Evolutionary conservation across 768 basidiomycete species (phyloP).

Genomic region (Cubamyces sp.): DNA sequence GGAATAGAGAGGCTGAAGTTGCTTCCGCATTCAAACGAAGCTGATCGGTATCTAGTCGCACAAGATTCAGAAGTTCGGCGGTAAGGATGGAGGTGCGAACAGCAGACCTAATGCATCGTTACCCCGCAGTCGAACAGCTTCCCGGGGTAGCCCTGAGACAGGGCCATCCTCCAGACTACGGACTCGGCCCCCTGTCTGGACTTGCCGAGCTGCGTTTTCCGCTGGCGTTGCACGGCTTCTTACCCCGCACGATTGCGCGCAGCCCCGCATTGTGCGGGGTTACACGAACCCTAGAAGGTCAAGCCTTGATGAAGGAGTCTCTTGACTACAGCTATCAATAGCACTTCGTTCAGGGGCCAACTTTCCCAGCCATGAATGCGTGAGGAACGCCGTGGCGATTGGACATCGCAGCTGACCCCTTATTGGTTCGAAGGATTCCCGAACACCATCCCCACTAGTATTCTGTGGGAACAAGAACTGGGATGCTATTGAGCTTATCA

Average conservation of each 20-base stretch:
- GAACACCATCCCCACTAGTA: conserved; percentile 11
- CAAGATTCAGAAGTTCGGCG: conserved; percentile 13
- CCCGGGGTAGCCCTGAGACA: conserved; percentile 14
- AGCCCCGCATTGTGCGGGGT: not conserved
- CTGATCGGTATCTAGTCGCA: conserved; percentile 17
- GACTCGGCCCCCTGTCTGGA: not conserved
- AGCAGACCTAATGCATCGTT: conserved; percentile 11
- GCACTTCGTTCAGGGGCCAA: conserved; percentile 9
- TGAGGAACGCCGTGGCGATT: conserved; percentile 3
- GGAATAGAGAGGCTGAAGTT: not conserved
- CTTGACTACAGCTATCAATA: conserved; percentile 15
- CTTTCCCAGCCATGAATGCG: conserved; percentile 15
- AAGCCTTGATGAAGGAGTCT: not conserved
- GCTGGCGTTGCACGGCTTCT: not conserved
- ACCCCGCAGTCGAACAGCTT: conserved; percentile 19
- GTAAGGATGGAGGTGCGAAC: conserved; percentile 17
- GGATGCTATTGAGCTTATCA: not conserved
- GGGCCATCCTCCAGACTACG: not conserved
- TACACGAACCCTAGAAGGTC: not conserved
- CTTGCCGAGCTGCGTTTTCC: not conserved
- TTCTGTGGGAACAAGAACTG: conserved; percentile 7
- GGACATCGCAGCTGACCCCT: conserved; percentile 20
- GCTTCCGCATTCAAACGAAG: conserved; percentile 22
- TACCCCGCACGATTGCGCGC: not conserved
- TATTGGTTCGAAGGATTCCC: conserved; percentile 4